A percentile compares a stretch with the other conserved stretches of the same genome.
phyloP scores from a whole-genome alignment of 139 green algal genomes.

The Spirogloea muscicola region DNA sequence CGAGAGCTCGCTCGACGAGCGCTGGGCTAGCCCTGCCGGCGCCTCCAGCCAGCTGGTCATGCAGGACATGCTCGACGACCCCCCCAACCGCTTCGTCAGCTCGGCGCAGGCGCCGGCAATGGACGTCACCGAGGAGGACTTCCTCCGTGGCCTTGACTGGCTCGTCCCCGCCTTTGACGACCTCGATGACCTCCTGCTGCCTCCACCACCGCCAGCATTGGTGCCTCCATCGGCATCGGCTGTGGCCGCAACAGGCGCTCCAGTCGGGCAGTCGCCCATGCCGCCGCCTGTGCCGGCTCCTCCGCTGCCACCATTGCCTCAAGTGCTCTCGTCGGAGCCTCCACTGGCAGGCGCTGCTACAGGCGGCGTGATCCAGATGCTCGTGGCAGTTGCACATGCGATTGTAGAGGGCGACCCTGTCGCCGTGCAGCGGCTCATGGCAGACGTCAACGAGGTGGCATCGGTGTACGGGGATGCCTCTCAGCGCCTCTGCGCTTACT shows the following conservation, averaged over 20 bases:
- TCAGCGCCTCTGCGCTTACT: slow-evolving; percentile 27
- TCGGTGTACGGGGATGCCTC: slow-evolving; percentile 14
- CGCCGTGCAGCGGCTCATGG: background rate
- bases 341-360: no score
- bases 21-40: no score
- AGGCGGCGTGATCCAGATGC: slow-evolving; percentile 14
- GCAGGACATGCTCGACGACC: no score
- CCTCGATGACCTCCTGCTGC: slow-evolving; percentile 13
- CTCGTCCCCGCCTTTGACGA: slow-evolving; percentile 15
- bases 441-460: slow-evolving; percentile 12
- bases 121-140: slow-evolving; percentile 8
- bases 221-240: background rate
- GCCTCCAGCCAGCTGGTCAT: no score
- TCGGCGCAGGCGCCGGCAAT: no score
- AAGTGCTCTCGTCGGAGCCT: no score
- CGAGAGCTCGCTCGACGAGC: no score
- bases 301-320: no score
- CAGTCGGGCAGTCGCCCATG: no score
- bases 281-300: no score
- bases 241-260: no score
- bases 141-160: slow-evolving; percentile 23
- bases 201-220: background rate
- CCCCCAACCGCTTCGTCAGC: no score
- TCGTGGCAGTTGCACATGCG: slow-evolving; percentile 22
- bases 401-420: slow-evolving; percentile 9